These are phyloP conservation scores for Mycena venus DNA, from an alignment of 768 basidiomycete genomes.

Conservation along the genomic window DNA sequence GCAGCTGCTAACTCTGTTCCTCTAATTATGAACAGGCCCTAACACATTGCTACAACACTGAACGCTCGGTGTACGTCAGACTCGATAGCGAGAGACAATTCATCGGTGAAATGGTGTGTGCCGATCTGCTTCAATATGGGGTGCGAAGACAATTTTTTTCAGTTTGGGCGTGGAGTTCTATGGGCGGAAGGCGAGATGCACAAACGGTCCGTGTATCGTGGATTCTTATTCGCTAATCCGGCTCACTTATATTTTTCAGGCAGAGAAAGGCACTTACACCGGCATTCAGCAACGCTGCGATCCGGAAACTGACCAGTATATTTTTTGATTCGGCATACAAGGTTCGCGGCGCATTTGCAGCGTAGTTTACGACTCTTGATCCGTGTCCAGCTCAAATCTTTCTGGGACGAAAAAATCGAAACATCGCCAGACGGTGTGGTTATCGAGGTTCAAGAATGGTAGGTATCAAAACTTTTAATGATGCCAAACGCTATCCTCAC, in stretches of 20 bases:
- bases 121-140: background rate
- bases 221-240: background rate
- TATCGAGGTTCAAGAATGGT: constrained; percentile 36
- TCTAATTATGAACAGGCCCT: no score
- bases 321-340: constrained; percentile 60
- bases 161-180: constrained; percentile 32
- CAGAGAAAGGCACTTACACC: constrained; percentile 55
- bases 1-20: no score
- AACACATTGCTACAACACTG: constrained; percentile 34
- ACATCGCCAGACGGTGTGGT: constrained; percentile 14
- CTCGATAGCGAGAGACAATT: constrained; percentile 5
- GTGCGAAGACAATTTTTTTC: background rate
- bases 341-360: constrained; percentile 38
- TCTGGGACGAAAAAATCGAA: constrained; percentile 34
- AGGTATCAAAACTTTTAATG: background rate
- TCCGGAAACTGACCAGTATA: constrained; percentile 50
- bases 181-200: constrained; percentile 38
- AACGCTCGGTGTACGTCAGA: constrained; percentile 34
- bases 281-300: constrained; percentile 56
- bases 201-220: constrained; percentile 29
- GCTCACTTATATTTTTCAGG: constrained; percentile 29
- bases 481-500: background rate
- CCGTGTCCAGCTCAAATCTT: constrained; percentile 21
- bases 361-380: background rate
- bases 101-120: constrained; percentile 17